Evolutionary conservation across 371 early-diverging fungal species (phyloP).

Genomic region (Actinomortierella wolfii): DNA sequence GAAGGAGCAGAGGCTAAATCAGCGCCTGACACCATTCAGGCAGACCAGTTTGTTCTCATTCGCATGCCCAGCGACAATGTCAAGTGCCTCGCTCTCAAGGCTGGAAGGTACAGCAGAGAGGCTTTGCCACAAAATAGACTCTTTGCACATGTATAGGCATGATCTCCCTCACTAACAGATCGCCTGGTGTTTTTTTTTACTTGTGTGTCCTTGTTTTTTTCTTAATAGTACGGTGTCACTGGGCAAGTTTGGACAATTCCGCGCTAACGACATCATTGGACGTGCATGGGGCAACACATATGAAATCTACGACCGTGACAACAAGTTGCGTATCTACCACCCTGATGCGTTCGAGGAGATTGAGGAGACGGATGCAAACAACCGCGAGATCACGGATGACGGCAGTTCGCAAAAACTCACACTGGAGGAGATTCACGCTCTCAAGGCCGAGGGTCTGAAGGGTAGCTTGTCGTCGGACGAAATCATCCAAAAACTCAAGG

Average conservation of each 20-base stretch:
- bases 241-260: slow-evolving; percentile 94
- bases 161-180: too few species aligned
- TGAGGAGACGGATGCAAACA: slow-evolving; percentile 87
- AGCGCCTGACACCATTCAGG: slow-evolving; percentile 51
- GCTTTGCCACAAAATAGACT: too few species aligned
- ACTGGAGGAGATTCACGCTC: slow-evolving; percentile 80
- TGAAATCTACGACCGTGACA: slow-evolving; percentile 74
- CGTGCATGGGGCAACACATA: slow-evolving; percentile 83
- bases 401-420: slow-evolving; percentile 78
- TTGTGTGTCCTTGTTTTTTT: neutral
- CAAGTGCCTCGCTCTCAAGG: slow-evolving; percentile 75
- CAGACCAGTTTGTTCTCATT: slow-evolving; percentile 72
- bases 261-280: slow-evolving; percentile 79
- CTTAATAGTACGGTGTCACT: slow-evolving; percentile 63
- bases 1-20: slow-evolving; percentile 38
- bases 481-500: slow-evolving; percentile 79
- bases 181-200: too few species aligned
- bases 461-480: slow-evolving; percentile 63
- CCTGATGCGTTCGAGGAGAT: slow-evolving; percentile 25
- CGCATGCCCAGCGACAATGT: slow-evolving; percentile 86
- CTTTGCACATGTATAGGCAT: too few species aligned
- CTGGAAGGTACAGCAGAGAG: slow-evolving; percentile 56
- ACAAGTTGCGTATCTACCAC: slow-evolving; percentile 34
- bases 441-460: slow-evolving; percentile 76
- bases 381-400: slow-evolving; percentile 79